Evolutionary conservation across 164 flowering plant genomes (phyloP).

Genomic region (Vitis riparia): DNA sequence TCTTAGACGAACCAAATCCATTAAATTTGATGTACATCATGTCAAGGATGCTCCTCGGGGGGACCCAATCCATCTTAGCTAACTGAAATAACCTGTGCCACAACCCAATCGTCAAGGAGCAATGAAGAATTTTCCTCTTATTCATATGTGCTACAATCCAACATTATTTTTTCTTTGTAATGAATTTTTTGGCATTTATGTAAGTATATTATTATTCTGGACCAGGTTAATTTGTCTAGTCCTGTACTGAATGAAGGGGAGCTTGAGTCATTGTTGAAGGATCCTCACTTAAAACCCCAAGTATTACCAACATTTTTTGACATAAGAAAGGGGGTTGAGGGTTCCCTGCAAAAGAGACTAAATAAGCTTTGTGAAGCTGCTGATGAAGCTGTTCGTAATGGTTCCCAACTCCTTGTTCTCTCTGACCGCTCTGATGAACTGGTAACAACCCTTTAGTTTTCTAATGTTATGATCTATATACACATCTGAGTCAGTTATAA

Average conservation of each 20-base stretch:
- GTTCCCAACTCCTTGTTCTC: conserved; percentile 90
- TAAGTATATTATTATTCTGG: conserved; percentile 5
- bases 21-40: no score
- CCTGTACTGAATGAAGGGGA: conserved; percentile 97
- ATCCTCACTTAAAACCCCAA: conserved; percentile 67
- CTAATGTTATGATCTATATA: background rate
- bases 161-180: background rate
- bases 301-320: conserved; percentile 87
- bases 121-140: background rate
- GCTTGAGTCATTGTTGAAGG: conserved; percentile 78
- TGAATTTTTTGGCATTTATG: background rate
- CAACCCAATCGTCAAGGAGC: no score
- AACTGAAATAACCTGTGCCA: no score
- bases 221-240: conserved; percentile 78
- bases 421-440: conserved; percentile 90
- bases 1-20: no score
- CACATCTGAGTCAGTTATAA: no score
- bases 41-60: no score
- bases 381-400: conserved; percentile 98
- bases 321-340: conserved; percentile 87
- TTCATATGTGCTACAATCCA: background rate
- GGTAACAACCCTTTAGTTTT: conserved; percentile 38
- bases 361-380: conserved; percentile 86
- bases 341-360: conserved; percentile 77
- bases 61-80: no score